Conservation (phyloP, 306 rosid genomes). For the Begonia loranthoides region DNA sequence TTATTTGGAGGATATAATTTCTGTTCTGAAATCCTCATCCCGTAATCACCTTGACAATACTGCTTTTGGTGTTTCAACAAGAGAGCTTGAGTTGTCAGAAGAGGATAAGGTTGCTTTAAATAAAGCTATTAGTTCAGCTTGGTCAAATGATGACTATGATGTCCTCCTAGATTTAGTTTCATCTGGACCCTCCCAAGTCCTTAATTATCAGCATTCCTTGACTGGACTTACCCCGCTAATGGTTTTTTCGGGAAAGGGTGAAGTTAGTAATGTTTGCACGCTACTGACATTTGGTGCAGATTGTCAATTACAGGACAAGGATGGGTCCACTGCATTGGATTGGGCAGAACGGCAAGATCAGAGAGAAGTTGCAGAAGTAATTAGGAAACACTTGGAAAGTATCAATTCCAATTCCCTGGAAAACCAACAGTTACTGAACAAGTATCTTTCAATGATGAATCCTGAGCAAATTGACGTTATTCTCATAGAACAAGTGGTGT, state of each 20-base stretch:
- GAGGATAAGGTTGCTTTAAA: conserved; percentile 60
- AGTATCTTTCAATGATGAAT: conserved; percentile 40
- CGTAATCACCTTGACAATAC: conserved; percentile 42
- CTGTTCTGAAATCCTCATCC: conserved; percentile 36
- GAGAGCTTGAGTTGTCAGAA: conserved; percentile 31
- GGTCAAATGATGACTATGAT: conserved; percentile 70
- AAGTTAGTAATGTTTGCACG: conserved; percentile 64
- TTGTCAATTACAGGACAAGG: conserved; percentile 48
- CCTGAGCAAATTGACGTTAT: conserved; percentile 56
- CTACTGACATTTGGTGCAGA: conserved; percentile 75
- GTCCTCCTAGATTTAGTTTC: conserved; percentile 62
- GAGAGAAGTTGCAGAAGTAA: conserved; percentile 40
- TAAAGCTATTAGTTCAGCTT: conserved; percentile 77
- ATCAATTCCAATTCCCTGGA: conserved; percentile 30
- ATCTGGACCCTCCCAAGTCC: conserved; percentile 31
- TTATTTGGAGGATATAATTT: conserved; percentile 85
- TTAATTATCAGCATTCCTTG: conserved; percentile 71
- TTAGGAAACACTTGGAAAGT: conserved; percentile 39
- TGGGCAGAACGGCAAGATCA: conserved; percentile 55
- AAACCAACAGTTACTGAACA: conserved; percentile 33
- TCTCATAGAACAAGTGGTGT: conserved; percentile 58
- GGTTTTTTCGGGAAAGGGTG: conserved; percentile 91
- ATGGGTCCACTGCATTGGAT: conserved; percentile 55
- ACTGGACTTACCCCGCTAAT: conserved; percentile 68
- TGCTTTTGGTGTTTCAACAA: conserved; percentile 14